These are phyloP conservation scores for Fusarium sp. DNA, from an alignment of 2,329 filamentous ascomycete species.

Conservation along the genomic window DNA sequence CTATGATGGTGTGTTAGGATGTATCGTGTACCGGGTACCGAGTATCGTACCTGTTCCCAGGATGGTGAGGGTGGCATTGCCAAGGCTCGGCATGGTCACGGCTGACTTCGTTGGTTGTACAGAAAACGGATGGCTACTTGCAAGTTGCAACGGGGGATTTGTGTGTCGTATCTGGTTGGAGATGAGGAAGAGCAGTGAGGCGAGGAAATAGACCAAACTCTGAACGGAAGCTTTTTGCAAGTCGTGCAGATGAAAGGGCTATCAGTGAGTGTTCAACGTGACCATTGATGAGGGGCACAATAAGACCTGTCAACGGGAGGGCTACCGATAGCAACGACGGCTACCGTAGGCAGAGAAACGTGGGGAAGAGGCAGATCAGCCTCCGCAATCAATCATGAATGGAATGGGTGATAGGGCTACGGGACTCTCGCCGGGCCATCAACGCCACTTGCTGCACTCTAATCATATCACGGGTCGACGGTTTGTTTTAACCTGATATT, in stretches of 20 bases:
- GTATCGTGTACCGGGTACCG: background rate
- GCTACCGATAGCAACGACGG: constrained; percentile 17
- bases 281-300: constrained; percentile 7
- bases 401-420: constrained; percentile 7
- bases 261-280: constrained; percentile 8
- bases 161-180: background rate
- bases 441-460: background rate
- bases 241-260: constrained; percentile 27
- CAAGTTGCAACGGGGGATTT: background rate
- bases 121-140: background rate
- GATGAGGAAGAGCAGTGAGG: constrained; percentile 2
- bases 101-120: background rate
- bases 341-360: background rate
- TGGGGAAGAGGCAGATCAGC: constrained; percentile 11
- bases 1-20: constrained; percentile 14
- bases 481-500: background rate
- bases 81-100: constrained; percentile 21
- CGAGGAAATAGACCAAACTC: constrained; percentile 19
- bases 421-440: constrained; percentile 17
- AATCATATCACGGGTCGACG: background rate
- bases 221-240: constrained; percentile 24
- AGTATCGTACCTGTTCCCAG: constrained; percentile 34
- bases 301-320: constrained; percentile 10
- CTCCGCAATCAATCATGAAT: background rate
- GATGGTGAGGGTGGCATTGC: constrained; percentile 40